A percentile compares a stretch with the other conserved stretches of the same genome.
These are phyloP conservation scores for Emergomyces africanus DNA, from an alignment of 2,329 filamentous ascomycete genomes.

Conservation along the genomic window DNA sequence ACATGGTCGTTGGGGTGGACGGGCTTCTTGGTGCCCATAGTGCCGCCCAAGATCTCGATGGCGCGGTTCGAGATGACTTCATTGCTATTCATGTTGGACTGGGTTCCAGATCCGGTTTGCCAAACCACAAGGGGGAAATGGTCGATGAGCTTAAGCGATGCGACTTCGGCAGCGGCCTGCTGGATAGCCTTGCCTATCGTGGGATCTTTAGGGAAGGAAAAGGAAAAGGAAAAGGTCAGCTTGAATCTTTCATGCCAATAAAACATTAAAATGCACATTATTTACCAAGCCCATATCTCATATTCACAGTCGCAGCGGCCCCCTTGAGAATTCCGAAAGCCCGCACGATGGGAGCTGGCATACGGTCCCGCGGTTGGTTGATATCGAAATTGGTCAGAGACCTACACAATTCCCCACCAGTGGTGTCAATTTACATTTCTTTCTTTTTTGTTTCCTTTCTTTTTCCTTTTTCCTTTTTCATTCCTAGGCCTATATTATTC, in stretches of 20 bases:
- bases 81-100: constrained; percentile 99
- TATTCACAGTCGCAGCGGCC: constrained; percentile 89
- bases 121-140: constrained; percentile 98
- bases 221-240: constrained; percentile 11
- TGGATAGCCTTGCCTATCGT: constrained; percentile 87
- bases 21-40: constrained; percentile 93
- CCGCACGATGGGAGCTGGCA: constrained; percentile 83
- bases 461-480: too few relatives aligned
- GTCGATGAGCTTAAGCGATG: constrained; percentile 82
- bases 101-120: constrained; percentile 97
- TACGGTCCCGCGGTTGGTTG: constrained; percentile 98
- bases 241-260: constrained; percentile 1
- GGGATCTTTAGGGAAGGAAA: constrained; percentile 46
- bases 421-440: constrained; percentile 3
- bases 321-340: constrained; percentile 97
- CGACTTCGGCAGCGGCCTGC: constrained; percentile 86
- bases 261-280: constrained; percentile 4
- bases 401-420: constrained; percentile 22
- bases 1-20: constrained; percentile 99
- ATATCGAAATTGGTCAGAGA: constrained; percentile 97
- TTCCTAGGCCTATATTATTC: neutral
- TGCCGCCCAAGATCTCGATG: constrained; percentile 91
- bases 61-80: constrained; percentile 99
- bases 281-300: constrained; percentile 71
- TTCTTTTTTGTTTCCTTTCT: too few relatives aligned